Base-by-base conservation (phyloP, 2,329 filamentous ascomycete genomes). In the Bertia moriformis region DNA sequence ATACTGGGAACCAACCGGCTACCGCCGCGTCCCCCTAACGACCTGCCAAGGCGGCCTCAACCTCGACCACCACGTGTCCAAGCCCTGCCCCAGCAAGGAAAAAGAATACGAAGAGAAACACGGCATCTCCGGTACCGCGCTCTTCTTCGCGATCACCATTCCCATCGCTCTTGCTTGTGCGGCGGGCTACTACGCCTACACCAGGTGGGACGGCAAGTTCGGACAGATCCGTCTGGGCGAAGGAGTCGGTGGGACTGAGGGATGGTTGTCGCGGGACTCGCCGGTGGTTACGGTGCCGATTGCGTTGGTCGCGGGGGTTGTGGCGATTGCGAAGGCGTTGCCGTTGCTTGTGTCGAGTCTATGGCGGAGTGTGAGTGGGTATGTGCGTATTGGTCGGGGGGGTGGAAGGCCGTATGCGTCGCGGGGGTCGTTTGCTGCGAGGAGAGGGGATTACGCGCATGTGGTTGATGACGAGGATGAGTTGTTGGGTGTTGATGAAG, bases 381-480 rank as follows among this genome's bases (percentile, higher is more conserved):
- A 65, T 43, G 64, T 67, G 48, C 68, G 69, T 58, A 52, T 70
- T 38, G 60, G 61, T n/a, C 51, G 57, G 14, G 46, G 57, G 13
- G 60, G 60, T n/a, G 69, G 72, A 3, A 67, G 82, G 43, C 76
- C 80, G 41, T 98, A 93, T 56, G 91, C 87, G 14, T 93, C 84
- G 38, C 69, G 93, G 42, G 83, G 84, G 51, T 89, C 84, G 44
- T 98, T 98, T 60, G 83, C 87, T 4, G 73, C 87, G 41, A 82
- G 85, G 1, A 73, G 84, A 41, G 80, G 83, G n/a, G 85, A 94
- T 57, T 96, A 96, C 57, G 75, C 79, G 14, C 71, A 81, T 50
- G 86, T 94, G 39, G 87, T 93, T 50, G 83, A 91, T 38, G 91
- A 96, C 54, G 91, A 96, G 56, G 89, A 89, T 38, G 89, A 96